Evolutionary conservation across 768 basidiomycete species (phyloP).

Genomic region (Lyophyllum shimeji): DNA sequence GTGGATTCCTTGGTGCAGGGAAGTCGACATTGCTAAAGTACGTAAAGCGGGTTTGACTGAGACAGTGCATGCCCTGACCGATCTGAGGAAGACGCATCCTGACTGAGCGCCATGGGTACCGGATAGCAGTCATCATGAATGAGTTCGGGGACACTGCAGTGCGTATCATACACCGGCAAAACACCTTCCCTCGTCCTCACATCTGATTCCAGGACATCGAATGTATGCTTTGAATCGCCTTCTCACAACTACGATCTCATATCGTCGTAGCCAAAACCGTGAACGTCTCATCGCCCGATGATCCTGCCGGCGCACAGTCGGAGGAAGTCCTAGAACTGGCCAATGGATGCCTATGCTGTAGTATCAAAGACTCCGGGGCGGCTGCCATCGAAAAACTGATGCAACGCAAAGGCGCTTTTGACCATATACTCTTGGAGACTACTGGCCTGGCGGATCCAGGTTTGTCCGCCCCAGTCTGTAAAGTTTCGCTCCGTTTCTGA

Average conservation of each 20-base stretch:
- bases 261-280: slow-evolving; percentile 71
- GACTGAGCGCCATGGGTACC: slow-evolving; percentile 90
- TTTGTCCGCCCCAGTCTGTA: slow-evolving; percentile 21
- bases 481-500: not conserved
- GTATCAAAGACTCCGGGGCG: slow-evolving; percentile 90
- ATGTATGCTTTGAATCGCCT: slow-evolving; percentile 46
- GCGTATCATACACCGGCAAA: slow-evolving; percentile 24
- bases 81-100: slow-evolving; percentile 72
- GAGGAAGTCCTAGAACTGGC: slow-evolving; percentile 91
- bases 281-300: slow-evolving; percentile 69
- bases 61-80: not conserved
- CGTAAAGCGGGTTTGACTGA: slow-evolving; percentile 17
- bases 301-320: slow-evolving; percentile 61
- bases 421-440: slow-evolving; percentile 94
- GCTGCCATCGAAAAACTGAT: slow-evolving; percentile 94
- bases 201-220: slow-evolving; percentile 75
- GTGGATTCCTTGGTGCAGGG: slow-evolving; percentile 92
- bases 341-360: slow-evolving; percentile 98
- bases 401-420: slow-evolving; percentile 83
- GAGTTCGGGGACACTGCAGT: slow-evolving; percentile 96
- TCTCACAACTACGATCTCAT: slow-evolving; percentile 5
- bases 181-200: slow-evolving; percentile 10
- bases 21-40: slow-evolving; percentile 91
- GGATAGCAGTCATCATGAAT: slow-evolving; percentile 98
- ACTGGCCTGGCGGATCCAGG: slow-evolving; percentile 97